Evolutionary conservation across 345 rosid species (phyloP), one percentile per base, ranked within the genome.

Genomic region (Pistacia vera): DNA sequence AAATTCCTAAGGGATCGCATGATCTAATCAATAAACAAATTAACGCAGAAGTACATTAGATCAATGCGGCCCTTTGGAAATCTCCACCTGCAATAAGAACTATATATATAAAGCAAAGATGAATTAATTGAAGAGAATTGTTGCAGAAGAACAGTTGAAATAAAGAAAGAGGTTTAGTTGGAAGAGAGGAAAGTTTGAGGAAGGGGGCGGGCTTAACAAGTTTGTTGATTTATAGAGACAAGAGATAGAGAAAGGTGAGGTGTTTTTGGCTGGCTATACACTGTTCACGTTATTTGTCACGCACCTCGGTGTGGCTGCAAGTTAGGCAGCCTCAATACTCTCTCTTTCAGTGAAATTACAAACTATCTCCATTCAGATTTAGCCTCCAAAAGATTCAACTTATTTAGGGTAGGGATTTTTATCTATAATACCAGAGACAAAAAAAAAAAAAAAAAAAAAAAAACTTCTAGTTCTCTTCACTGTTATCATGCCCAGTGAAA

Each of bases 21-120:
- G 90, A 83, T 89, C 90, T 58, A 77, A 80, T 76, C n/a, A 18
- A 41, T 41, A 41, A 41, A 41, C 46, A 41, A 41, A 41, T 41
- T 41, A 36, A 54, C 62, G 16, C 14, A 46, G 3, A 20, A 30
- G 46, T 41, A 8, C 79, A 81, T 83, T 68, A 81, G 88, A 89
- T 86, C 92, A 89, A 88, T 89, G 92, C 92, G 90, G 87, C 92
- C 92, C 92, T 89, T 89, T 85, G 92, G 92, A 89, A 79, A 77
- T 74, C 72, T 79, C 89, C 88, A 89, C 55, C 84, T 79, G 86
- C 90, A 65, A 89, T 81, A 88, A 55, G 65, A 61, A 66, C 33
- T 56, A 5, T 8, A 11, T 46, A 25, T 5, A 20, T 11, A 16
- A 10, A 9, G 2, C 14, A 35, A 1, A 49, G 16, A 25, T 46